Conservation (phyloP, 306 rosid species). For the cucumber (Cucumis sativus) region DNA sequence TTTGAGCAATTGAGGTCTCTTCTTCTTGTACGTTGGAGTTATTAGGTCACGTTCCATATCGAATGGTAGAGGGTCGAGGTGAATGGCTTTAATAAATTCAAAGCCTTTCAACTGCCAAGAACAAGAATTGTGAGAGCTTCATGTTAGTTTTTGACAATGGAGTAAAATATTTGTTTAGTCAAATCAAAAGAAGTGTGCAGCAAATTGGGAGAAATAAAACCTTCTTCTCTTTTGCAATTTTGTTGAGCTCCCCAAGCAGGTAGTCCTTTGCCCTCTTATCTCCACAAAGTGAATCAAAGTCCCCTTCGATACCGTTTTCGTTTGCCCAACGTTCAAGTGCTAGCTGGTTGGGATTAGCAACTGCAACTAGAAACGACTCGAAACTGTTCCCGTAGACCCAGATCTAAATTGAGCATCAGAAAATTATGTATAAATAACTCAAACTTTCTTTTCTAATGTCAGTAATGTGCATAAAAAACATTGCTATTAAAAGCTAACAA, state of each 20-base stretch:
- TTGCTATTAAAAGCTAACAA: not conserved
- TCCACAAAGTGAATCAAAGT: slow-evolving; percentile 59
- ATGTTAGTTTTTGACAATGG: slow-evolving; percentile 15
- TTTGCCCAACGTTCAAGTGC: slow-evolving; percentile 72
- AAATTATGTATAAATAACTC: not conserved
- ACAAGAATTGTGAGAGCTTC: slow-evolving; percentile 7
- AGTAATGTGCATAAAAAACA: not conserved
- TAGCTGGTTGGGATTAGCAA: slow-evolving; percentile 55
- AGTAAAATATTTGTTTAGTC: not conserved
- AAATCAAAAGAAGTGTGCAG: not conserved
- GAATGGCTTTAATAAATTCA: slow-evolving; percentile 68
- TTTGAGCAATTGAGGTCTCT: slow-evolving; percentile 90
- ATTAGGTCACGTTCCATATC: slow-evolving; percentile 96
- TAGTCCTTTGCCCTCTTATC: slow-evolving; percentile 54
- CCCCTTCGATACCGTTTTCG: slow-evolving; percentile 56
- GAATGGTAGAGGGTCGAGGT: slow-evolving; percentile 78
- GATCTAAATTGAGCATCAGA: slow-evolving; percentile 34
- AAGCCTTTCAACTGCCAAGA: slow-evolving; percentile 83
- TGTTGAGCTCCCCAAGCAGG: slow-evolving; percentile 57
- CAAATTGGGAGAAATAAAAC: slow-evolving; percentile 21
- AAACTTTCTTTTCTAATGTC: not conserved
- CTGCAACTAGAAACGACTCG: slow-evolving; percentile 88
- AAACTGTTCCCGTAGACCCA: slow-evolving; percentile 98
- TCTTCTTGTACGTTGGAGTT: slow-evolving; percentile 92
- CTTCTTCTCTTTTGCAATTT: slow-evolving; percentile 77